Conservation (phyloP, 495 filamentous ascomycete genomes). For the Penicillium coffeae region DNA sequence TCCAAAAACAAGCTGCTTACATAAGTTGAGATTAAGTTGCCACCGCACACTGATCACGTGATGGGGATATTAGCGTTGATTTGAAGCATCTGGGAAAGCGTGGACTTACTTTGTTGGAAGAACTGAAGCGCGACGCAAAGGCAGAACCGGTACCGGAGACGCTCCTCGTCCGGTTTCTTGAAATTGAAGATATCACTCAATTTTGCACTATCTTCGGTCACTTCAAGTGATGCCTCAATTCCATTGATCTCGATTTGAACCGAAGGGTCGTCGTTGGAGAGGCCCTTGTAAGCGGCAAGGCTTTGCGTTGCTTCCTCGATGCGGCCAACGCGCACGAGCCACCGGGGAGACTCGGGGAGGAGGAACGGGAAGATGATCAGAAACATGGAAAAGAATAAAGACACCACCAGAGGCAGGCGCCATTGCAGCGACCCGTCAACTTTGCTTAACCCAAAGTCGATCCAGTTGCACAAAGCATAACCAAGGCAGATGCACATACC, state of each 20-base stretch:
- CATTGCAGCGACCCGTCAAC: conserved; percentile 40
- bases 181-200: conserved; percentile 19
- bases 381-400: conserved; percentile 45
- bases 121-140: conserved; percentile 40
- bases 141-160: conserved; percentile 30
- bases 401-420: conserved; percentile 46
- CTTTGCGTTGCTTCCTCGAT: conserved; percentile 26
- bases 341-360: conserved; percentile 52
- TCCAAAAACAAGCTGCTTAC: conserved; percentile 33
- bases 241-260: conserved; percentile 34
- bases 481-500: conserved; percentile 55
- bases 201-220: conserved; percentile 16
- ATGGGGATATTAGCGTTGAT: too few relatives aligned
- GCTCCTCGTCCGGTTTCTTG: conserved; percentile 21
- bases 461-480: conserved; percentile 61
- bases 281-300: conserved; percentile 31
- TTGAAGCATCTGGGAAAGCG: too few relatives aligned
- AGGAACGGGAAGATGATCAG: conserved; percentile 39
- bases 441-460: conserved; percentile 53
- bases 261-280: conserved; percentile 21
- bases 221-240: conserved; percentile 37
- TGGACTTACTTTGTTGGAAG: conserved; percentile 39
- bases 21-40: conserved; percentile 34
- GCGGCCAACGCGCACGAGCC: conserved; percentile 35
- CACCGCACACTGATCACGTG: too few relatives aligned